phyloP scores from a whole-genome alignment of 768 basidiomycete species.

The Tephrocybe rancida region DNA sequence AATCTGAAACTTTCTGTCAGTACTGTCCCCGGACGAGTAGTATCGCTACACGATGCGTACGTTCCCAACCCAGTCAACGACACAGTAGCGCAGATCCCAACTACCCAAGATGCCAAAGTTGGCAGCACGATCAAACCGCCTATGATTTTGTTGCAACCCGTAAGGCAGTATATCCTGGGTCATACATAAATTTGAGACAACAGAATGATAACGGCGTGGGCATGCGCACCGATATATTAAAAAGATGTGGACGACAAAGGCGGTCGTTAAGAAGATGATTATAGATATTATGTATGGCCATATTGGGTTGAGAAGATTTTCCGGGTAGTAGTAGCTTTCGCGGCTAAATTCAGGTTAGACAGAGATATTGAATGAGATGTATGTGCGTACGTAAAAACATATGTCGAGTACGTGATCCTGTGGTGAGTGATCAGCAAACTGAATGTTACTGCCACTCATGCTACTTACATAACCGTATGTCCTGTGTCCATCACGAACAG shows the following conservation, averaged over 20 bases:
- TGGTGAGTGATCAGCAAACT: neutral
- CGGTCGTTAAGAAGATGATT: neutral
- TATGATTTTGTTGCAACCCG: neutral
- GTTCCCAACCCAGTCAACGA: neutral
- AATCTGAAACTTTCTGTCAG: neutral
- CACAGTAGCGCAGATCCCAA: neutral
- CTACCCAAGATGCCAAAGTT: neutral
- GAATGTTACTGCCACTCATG: neutral
- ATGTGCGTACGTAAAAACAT: neutral
- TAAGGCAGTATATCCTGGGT: neutral
- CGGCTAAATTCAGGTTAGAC: neutral
- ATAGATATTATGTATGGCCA: neutral
- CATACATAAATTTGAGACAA: neutral
- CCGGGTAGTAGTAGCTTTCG: neutral
- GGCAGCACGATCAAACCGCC: neutral
- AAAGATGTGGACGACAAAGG: conserved; percentile 1
- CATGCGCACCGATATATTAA: neutral
- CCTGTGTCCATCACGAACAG: conserved; percentile 1
- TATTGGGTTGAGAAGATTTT: neutral
- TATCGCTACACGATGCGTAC: neutral
- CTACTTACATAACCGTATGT: neutral
- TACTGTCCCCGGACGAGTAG: too few relatives aligned
- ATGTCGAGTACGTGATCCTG: neutral
- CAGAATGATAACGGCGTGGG: neutral
- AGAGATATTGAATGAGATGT: neutral